phyloP scores from a whole-genome alignment of 805 yeast genomes.

The Crinitomyces ghanaensis region DNA sequence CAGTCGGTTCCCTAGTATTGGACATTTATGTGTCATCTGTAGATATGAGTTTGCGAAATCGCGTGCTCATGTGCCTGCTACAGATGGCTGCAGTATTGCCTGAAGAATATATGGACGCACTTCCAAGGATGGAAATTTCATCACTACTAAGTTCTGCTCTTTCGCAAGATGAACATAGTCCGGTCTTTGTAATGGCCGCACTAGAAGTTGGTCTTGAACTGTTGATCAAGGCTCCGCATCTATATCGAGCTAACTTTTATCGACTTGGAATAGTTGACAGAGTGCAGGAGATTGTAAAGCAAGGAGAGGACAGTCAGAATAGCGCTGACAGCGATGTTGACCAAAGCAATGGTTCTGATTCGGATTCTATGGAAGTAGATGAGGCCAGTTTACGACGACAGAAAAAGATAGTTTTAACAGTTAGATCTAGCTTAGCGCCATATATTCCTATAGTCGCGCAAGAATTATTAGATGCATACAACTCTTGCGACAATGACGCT shows the following conservation, averaged over 20 bases:
- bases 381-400: background rate
- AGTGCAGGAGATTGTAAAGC: background rate
- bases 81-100: conserved; percentile 38
- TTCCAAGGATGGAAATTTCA: conserved; percentile 19
- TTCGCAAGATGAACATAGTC: conserved; percentile 20
- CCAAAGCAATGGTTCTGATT: background rate
- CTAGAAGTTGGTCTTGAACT: conserved; percentile 37
- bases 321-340: background rate
- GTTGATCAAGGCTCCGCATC: conserved; percentile 32
- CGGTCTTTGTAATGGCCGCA: conserved; percentile 38
- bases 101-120: conserved; percentile 11
- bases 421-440: background rate
- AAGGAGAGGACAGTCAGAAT: conserved; percentile 1
- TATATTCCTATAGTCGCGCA: background rate
- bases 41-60: conserved; percentile 51
- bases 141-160: conserved; percentile 22
- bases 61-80: conserved; percentile 41
- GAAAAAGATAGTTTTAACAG: background rate
- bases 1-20: conserved; percentile 33
- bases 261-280: conserved; percentile 50
- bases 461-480: no score
- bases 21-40: conserved; percentile 64
- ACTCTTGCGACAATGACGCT: background rate
- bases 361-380: conserved; percentile 2
- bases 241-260: conserved; percentile 40